Evolutionary conservation across 164 flowering plant genomes (phyloP), one percentile per base, ranked within the genome.

Genomic region (Tetracentron sinense): DNA sequence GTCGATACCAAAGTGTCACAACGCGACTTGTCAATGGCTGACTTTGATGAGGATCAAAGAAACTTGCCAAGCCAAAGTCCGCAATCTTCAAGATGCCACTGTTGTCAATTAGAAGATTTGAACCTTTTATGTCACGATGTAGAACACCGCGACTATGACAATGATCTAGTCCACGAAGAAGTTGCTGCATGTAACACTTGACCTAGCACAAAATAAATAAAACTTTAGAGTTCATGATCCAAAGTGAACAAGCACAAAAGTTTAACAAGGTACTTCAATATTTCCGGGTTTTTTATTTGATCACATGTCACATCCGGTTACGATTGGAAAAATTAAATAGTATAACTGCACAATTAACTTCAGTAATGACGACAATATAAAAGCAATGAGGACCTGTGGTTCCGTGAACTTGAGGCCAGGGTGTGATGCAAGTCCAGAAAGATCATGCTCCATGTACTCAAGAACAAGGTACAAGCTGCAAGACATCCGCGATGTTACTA

Each of bases 121-220:
- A 89, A 38, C 97, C 96, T 78, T 94, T 94, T 49, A 94, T 89
- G 70, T 94, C 98, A 60, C 98, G 97, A 72, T 94, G 98, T n/a
- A 94, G 74, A 61, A 94, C 74, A 30, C 90, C 88, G 49, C 79
- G 82, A 66, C 82, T 85, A 67, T 94, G 98, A 69, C 98, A 94
- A 68, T 94, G 97, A 62, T 94, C 90, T 61, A 94, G 97, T 57
- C 98, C 98, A 31, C 73, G 72, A 64, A 94, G 70, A 49, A 94
- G 85, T 78, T 94, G 98, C 64, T 87, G 89, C 94, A 90, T 81
- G 77, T 89, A 94, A 63, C 98, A 94, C 61, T 94, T 94, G 47
- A 91, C 90, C 98, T 94, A 81, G 65, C 64, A 54, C 65, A 7
- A 51, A 23, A 58, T 49, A 51, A 33, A 56, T 42, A 30, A 25